Conservation (phyloP, 2,329 filamentous ascomycete genomes). For the Xylaria polymorpha region DNA sequence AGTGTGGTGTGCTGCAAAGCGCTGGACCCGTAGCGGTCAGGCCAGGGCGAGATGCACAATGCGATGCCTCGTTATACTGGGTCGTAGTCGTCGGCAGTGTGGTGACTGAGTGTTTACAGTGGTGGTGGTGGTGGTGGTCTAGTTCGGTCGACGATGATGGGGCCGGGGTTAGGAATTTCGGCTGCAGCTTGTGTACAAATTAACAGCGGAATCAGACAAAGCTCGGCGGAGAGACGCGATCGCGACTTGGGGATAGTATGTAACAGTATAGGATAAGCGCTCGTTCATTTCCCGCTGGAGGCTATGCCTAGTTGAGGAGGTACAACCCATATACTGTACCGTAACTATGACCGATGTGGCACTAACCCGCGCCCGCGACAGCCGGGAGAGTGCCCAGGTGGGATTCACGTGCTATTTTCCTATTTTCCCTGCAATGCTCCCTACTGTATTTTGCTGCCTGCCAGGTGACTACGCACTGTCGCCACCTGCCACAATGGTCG, state of each 20-base stretch:
- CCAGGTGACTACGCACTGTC: slow-evolving; percentile 11
- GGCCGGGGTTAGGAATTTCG: slow-evolving; percentile 31
- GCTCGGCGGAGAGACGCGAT: slow-evolving; percentile 37
- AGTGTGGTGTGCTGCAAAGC: slow-evolving; percentile 18
- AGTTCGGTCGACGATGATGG: slow-evolving; percentile 34
- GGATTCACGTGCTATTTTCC: slow-evolving; percentile 35
- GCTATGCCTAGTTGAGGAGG: slow-evolving; percentile 25
- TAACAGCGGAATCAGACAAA: slow-evolving; percentile 13
- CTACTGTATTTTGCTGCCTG: not conserved
- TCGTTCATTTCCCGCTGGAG: slow-evolving; percentile 27
- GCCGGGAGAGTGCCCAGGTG: slow-evolving; percentile 16
- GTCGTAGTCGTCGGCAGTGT: slow-evolving; percentile 14
- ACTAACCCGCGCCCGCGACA: slow-evolving; percentile 3
- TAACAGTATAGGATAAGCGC: slow-evolving; percentile 5
- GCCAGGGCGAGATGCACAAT: slow-evolving; percentile 12
- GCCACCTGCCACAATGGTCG: slow-evolving; percentile 1
- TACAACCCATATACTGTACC: not conserved
- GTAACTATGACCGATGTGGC: slow-evolving; percentile 5
- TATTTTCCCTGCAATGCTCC: not conserved
- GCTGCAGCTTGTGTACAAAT: slow-evolving; percentile 37
- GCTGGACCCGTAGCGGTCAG: slow-evolving; percentile 16
- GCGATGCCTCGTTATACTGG: slow-evolving; percentile 2
- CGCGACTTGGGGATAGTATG: slow-evolving; percentile 39
- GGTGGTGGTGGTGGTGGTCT: slow-evolving; percentile 3
- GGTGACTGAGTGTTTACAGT: slow-evolving; percentile 1